phyloP scores from a whole-genome alignment of 495 filamentous ascomycete species.

The Hyphodiscus hymeniophilus region DNA sequence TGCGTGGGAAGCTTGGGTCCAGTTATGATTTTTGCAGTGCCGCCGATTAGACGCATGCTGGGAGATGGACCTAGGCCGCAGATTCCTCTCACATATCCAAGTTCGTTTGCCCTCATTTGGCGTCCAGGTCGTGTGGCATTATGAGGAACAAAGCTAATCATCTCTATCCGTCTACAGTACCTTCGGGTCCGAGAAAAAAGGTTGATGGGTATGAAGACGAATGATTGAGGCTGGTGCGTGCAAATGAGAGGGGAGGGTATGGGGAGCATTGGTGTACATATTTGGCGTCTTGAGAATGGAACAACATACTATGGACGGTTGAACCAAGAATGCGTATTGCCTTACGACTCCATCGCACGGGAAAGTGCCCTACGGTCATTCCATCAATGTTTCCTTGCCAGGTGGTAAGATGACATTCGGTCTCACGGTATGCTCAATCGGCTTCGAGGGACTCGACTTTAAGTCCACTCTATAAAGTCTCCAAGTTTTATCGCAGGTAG shows the following conservation, averaged over 20 bases:
- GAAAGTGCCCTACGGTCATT: too few relatives aligned
- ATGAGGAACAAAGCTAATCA: not conserved
- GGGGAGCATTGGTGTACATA: not conserved
- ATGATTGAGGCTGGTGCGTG: slow-evolving; percentile 1
- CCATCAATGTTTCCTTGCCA: too few relatives aligned
- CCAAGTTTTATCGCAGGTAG: too few relatives aligned
- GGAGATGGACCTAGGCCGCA: slow-evolving; percentile 59
- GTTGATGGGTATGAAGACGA: slow-evolving; percentile 21
- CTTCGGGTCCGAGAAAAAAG: slow-evolving; percentile 18
- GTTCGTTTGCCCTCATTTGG: slow-evolving; percentile 34
- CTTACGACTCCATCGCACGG: too few relatives aligned
- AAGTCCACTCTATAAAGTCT: too few relatives aligned
- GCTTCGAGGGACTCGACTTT: too few relatives aligned
- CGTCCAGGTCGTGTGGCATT: not conserved
- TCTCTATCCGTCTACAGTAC: slow-evolving; percentile 9
- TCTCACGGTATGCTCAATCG: too few relatives aligned
- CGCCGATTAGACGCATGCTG: slow-evolving; percentile 57
- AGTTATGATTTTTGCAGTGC: slow-evolving; percentile 52
- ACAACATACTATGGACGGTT: not conserved
- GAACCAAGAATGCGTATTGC: too few relatives aligned
- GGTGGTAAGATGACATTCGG: too few relatives aligned
- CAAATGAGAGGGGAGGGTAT: not conserved
- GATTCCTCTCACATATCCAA: slow-evolving; percentile 84
- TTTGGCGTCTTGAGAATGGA: slow-evolving; percentile 10
- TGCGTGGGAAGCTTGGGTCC: slow-evolving; percentile 67